phyloP scores from a whole-genome alignment of 805 yeast species.

The Wickerhamiella bombiphila region DNA sequence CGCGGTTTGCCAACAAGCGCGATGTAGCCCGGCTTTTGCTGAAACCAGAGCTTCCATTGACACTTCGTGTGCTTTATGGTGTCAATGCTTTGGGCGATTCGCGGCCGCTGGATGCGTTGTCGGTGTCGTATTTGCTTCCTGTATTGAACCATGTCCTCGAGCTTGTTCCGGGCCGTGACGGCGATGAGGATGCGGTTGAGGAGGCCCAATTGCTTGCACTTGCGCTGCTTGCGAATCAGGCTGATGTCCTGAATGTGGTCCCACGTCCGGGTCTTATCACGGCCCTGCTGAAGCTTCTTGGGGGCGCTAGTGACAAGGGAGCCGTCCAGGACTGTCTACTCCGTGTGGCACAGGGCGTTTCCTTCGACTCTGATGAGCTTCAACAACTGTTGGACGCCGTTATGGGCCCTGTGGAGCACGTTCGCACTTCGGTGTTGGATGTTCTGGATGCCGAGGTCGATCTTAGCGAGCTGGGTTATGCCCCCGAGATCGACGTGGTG shows the following conservation, averaged over 20 bases:
- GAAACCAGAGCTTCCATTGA: slow-evolving; percentile 34
- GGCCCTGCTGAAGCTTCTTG: slow-evolving; percentile 50
- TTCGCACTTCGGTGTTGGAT: slow-evolving; percentile 67
- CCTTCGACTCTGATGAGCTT: slow-evolving; percentile 43
- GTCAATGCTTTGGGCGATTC: slow-evolving; percentile 63
- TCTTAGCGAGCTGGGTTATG: slow-evolving; percentile 30
- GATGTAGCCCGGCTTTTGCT: slow-evolving; percentile 62
- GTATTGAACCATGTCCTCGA: slow-evolving; percentile 47
- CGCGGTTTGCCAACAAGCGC: slow-evolving; percentile 35
- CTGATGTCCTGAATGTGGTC: slow-evolving; percentile 35
- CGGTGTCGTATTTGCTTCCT: slow-evolving; percentile 65
- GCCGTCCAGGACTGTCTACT: slow-evolving; percentile 70
- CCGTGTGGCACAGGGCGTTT: slow-evolving; percentile 59
- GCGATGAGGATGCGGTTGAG: slow-evolving; percentile 35
- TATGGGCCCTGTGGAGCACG: slow-evolving; percentile 51
- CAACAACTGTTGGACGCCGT: slow-evolving; percentile 39
- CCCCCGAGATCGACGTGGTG: slow-evolving; percentile 65
- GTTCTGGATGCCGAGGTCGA: slow-evolving; percentile 67
- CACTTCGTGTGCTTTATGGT: slow-evolving; percentile 58
- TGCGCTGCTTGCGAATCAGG: slow-evolving; percentile 43
- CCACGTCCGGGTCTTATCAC: slow-evolving; percentile 55
- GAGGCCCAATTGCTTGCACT: slow-evolving; percentile 75
- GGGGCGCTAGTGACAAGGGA: slow-evolving; percentile 62
- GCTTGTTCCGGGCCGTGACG: slow-evolving; percentile 25
- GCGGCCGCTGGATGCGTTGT: slow-evolving; percentile 48